phyloP scores from a whole-genome alignment of 345 rosid genomes.

The Clausena lansium region DNA sequence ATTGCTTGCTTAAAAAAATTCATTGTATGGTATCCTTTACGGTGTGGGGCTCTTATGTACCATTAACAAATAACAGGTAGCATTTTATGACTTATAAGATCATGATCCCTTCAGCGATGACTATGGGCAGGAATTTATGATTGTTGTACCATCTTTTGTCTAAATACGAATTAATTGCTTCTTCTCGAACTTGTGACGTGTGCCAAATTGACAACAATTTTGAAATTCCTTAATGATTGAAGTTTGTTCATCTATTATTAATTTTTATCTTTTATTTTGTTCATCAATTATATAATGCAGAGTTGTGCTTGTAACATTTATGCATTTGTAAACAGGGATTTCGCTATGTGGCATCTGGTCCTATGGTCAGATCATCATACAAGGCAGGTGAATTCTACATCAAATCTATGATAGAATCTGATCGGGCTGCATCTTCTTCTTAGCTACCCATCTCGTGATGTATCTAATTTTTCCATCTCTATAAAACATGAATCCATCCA shows the following conservation, averaged over 20 bases:
- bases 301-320: background rate
- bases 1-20: background rate
- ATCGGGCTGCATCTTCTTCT: conserved; percentile 62
- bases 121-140: too few relatives aligned
- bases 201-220: background rate
- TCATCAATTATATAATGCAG: background rate
- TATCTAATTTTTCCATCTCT: background rate
- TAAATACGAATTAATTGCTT: background rate
- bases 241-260: background rate
- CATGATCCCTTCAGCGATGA: background rate
- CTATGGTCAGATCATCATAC: conserved; percentile 98
- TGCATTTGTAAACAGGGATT: conserved; percentile 64
- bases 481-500: background rate
- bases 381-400: conserved; percentile 99
- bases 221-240: background rate
- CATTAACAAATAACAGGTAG: background rate
- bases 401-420: conserved; percentile 93
- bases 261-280: too few relatives aligned
- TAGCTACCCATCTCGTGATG: conserved; percentile 24
- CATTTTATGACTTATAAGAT: background rate
- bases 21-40: background rate
- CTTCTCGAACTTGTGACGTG: background rate
- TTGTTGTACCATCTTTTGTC: background rate
- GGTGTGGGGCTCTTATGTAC: background rate
- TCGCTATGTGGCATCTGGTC: conserved; percentile 97